These are phyloP conservation scores for Kappamyces sp. DNA, from an alignment of 192 early-diverging fungal species.

Conservation along the genomic window DNA sequence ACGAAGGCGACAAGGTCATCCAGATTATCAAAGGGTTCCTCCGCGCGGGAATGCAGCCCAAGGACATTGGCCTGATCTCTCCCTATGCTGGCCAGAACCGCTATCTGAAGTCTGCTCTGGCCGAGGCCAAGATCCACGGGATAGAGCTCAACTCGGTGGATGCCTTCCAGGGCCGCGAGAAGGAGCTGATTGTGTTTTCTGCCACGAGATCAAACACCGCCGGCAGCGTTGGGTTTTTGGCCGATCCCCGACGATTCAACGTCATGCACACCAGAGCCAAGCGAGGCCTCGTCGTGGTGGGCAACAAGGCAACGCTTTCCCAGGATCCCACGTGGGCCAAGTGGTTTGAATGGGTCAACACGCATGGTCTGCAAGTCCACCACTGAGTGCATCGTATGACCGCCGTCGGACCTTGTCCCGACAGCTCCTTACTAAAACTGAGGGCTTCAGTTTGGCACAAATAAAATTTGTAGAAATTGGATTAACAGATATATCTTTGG, in stretches of 20 bases:
- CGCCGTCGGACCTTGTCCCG: no score
- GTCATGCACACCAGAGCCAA: constrained; percentile 82
- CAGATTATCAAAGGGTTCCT: not conserved
- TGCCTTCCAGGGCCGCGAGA: constrained; percentile 17
- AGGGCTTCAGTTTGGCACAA: no score
- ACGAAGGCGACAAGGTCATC: constrained; percentile 4
- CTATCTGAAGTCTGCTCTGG: not conserved
- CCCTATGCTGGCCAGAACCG: constrained; percentile 16
- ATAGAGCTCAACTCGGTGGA: constrained; percentile 16
- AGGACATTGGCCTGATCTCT: constrained; percentile 9
- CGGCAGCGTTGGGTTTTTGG: constrained; percentile 54
- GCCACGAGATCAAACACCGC: constrained; percentile 6
- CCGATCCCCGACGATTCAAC: constrained; percentile 85
- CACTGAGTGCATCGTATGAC: no score
- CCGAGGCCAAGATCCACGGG: not conserved
- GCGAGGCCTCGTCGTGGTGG: constrained; percentile 80
- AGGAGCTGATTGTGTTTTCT: constrained; percentile 14
- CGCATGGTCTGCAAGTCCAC: constrained; percentile 8
- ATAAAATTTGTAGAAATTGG: no score
- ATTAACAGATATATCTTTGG: no score
- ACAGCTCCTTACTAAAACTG: no score
- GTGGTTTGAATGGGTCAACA: constrained; percentile 14
- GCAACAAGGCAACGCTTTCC: constrained; percentile 80
- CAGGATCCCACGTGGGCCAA: constrained; percentile 71
- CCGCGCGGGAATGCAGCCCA: not conserved